Evolutionary conservation across 805 yeast species (phyloP), one percentile per base, ranked within the genome.

Genomic region (Myxozyma kluyveri): DNA sequence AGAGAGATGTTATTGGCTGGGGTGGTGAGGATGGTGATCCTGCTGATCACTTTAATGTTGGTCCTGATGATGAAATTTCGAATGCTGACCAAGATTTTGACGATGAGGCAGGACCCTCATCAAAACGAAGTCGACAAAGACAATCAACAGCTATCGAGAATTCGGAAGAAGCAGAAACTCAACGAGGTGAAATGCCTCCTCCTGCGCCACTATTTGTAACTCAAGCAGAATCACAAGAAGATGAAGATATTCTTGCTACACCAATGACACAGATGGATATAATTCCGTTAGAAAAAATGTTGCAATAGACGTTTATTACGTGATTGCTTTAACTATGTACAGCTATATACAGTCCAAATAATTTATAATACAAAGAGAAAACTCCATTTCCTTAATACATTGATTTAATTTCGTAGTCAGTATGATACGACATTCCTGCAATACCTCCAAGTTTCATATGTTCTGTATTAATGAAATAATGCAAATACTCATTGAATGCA

Each of bases 401-500:
- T n/a, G n/a, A n/a, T n/a, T n/a, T n/a, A n/a, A n/a, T n/a, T n/a
- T n/a, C n/a, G n/a, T n/a, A n/a, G n/a, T n/a, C n/a, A n/a, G n/a
- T n/a, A n/a, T n/a, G n/a, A n/a, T n/a, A n/a, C n/a, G n/a, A n/a
- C n/a, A n/a, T n/a, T n/a, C n/a, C n/a, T n/a, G n/a, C n/a, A n/a
- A n/a, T n/a, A n/a, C n/a, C n/a, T n/a, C n/a, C 12, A 29, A 29
- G 33, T 29, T 29, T 19, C 38, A 29, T 9, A 14, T 29, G 33
- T 14, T 9, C 12, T 14, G 33, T 29, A 29, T 29, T 29, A 9
- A 29, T 31, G 37, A 51, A 51, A 31, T 37, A 42, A 3, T 24
- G 19, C 19, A 31, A 35, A 29, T 51, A 51, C 19, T 42, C 29
- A 4, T 27, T 3, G 18, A 46, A 51, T 4, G 56, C 50, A 29